Conservation (phyloP, 2,329 filamentous ascomycete genomes). For the Dendrostoma leiphaemia region DNA sequence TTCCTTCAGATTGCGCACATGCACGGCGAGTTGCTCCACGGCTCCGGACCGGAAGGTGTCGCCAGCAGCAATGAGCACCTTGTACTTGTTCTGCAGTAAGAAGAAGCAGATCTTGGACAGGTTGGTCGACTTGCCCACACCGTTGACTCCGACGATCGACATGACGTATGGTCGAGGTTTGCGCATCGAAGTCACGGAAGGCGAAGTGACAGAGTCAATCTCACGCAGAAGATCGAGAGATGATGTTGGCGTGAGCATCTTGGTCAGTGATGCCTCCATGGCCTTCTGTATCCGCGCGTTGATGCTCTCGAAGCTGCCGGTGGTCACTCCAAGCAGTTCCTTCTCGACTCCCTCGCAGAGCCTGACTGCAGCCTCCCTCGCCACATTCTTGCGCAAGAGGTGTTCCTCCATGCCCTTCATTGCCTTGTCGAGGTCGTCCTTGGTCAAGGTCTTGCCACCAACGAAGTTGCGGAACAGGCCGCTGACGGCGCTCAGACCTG, state of each 20-base stretch:
- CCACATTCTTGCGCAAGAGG: slow-evolving; percentile 91
- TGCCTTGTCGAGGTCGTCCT: slow-evolving; percentile 84
- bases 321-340: slow-evolving; percentile 87
- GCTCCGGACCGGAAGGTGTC: slow-evolving; percentile 97
- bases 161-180: slow-evolving; percentile 86
- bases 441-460: slow-evolving; percentile 87
- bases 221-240: slow-evolving; percentile 93
- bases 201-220: slow-evolving; percentile 75
- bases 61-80: slow-evolving; percentile 40
- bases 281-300: slow-evolving; percentile 79
- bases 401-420: slow-evolving; percentile 97
- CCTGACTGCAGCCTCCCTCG: slow-evolving; percentile 86
- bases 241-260: slow-evolving; percentile 93
- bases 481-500: slow-evolving; percentile 77
- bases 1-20: slow-evolving; percentile 91
- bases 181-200: slow-evolving; percentile 61
- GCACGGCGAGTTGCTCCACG: slow-evolving; percentile 93
- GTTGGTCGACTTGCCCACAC: slow-evolving; percentile 97
- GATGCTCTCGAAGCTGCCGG: slow-evolving; percentile 85
- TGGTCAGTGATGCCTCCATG: slow-evolving; percentile 88
- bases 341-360: slow-evolving; percentile 89
- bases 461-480: slow-evolving; percentile 93
- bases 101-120: slow-evolving; percentile 98
- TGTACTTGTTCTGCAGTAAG: slow-evolving; percentile 91
- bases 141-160: slow-evolving; percentile 97